These are phyloP conservation scores for Fonsecaea pedrosoi DNA, from an alignment of 2,329 filamentous ascomycete genomes.

Conservation along the genomic window DNA sequence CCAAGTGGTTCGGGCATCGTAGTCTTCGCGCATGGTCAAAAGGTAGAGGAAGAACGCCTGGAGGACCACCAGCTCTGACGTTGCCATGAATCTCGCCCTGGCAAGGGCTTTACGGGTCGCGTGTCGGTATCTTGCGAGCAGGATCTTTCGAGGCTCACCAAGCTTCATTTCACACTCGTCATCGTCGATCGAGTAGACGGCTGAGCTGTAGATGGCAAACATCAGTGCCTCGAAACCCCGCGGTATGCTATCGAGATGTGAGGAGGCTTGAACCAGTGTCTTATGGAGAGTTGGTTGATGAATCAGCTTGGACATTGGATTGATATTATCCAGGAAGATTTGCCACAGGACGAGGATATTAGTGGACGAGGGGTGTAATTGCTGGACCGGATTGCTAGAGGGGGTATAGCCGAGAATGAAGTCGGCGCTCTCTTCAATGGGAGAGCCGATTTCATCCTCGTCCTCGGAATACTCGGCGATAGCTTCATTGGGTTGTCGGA, in stretches of 20 bases:
- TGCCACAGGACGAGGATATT: constrained; percentile 74
- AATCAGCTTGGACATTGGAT: constrained; percentile 74
- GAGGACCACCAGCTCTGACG: constrained; percentile 66
- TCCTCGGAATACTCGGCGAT: constrained; percentile 39
- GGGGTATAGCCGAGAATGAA: constrained; percentile 39
- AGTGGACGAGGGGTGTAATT: constrained; percentile 41
- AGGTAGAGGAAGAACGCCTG: constrained; percentile 69
- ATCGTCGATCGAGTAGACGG: constrained; percentile 56
- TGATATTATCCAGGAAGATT: constrained; percentile 74
- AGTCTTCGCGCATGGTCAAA: constrained; percentile 57
- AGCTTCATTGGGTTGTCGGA: constrained; percentile 31
- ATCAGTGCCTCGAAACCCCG: constrained; percentile 59
- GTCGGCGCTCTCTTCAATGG: constrained; percentile 33
- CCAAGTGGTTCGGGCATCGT: constrained; percentile 54
- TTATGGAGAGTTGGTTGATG: constrained; percentile 74
- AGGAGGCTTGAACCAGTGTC: constrained; percentile 67
- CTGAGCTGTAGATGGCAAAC: constrained; percentile 66
- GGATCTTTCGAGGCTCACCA: constrained; percentile 58
- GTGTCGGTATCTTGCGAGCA: constrained; percentile 65
- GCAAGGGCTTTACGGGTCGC: constrained; percentile 68
- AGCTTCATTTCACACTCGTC: constrained; percentile 57
- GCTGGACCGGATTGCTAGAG: constrained; percentile 25
- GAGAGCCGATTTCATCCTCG: constrained; percentile 36
- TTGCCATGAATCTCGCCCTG: constrained; percentile 67
- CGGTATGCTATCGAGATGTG: constrained; percentile 45